These are phyloP conservation scores for Trichoderma polysporum DNA, from an alignment of 2,329 filamentous ascomycete genomes.

Conservation along the genomic window DNA sequence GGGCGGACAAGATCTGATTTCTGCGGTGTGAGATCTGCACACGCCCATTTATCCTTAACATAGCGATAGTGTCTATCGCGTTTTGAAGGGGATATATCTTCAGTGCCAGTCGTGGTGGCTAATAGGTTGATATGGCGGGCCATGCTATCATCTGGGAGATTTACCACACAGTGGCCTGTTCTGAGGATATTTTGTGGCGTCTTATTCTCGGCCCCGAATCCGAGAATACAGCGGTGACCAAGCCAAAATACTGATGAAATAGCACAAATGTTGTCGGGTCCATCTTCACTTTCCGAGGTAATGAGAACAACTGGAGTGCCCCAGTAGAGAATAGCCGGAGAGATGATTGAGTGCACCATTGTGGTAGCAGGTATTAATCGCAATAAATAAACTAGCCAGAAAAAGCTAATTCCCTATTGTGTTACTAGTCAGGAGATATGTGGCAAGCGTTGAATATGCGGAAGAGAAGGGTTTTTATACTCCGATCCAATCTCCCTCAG, in stretches of 20 bases:
- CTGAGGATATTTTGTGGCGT: constrained; percentile 43
- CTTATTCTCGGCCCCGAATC: constrained; percentile 36
- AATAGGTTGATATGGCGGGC: constrained; percentile 37
- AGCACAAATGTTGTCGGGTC: constrained; percentile 41
- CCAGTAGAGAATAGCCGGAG: constrained; percentile 44
- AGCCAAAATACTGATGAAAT: constrained; percentile 50
- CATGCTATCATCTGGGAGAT: constrained; percentile 40
- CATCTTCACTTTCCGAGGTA: constrained; percentile 42
- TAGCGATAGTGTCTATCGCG: constrained; percentile 34
- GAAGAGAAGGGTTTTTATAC: background rate
- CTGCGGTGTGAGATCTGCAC: constrained; percentile 35
- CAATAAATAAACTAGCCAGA: background rate
- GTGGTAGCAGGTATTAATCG: background rate
- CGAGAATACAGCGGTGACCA: constrained; percentile 43
- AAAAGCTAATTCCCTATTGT: background rate
- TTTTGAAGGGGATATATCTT: constrained; percentile 33
- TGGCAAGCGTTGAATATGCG: background rate
- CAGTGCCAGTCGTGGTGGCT: constrained; percentile 39
- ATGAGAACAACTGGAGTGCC: constrained; percentile 43
- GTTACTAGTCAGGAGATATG: background rate
- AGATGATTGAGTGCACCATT: constrained; percentile 29
- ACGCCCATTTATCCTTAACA: constrained; percentile 41
- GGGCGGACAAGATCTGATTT: constrained; percentile 37
- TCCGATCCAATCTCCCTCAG: background rate
- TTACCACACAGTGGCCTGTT: constrained; percentile 44